Evolutionary conservation across 2,329 filamentous ascomycete species (phyloP).

Genomic region (Cordyceps tenuipes): DNA sequence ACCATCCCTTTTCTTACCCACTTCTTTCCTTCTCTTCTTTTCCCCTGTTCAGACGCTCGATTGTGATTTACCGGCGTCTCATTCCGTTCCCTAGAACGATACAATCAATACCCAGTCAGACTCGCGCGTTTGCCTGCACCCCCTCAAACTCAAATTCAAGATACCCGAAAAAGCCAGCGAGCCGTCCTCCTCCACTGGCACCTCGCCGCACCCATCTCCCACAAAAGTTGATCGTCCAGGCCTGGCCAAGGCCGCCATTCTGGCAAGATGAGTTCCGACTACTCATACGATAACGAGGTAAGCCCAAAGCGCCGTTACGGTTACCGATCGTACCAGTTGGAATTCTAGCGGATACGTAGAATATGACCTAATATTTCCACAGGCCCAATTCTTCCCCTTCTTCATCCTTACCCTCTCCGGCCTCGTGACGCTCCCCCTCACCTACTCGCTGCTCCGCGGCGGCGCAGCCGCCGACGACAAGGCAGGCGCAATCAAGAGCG

Average conservation of each 20-base stretch:
- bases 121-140: too few species aligned
- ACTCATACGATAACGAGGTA: conserved; percentile 95
- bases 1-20: not conserved
- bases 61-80: not conserved
- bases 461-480: conserved; percentile 69
- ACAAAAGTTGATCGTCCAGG: conserved; percentile 15
- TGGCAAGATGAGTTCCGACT: conserved; percentile 78
- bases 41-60: not conserved
- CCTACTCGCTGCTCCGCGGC: conserved; percentile 77
- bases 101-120: not conserved
- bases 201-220: not conserved
- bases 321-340: too few species aligned
- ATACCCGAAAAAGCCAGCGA: not conserved
- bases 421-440: conserved; percentile 82
- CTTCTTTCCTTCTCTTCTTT: not conserved
- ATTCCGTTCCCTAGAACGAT: too few species aligned
- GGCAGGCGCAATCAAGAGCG: conserved; percentile 72
- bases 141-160: not conserved
- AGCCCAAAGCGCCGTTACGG: conserved; percentile 12
- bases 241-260: conserved; percentile 28
- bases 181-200: not conserved
- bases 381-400: conserved; percentile 98
- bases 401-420: conserved; percentile 88
- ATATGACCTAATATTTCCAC: conserved; percentile 1
- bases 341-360: not conserved